These are phyloP conservation scores for Cynara cardunculus DNA, from an alignment of 129 eudicot genomes.

Conservation along the genomic window DNA sequence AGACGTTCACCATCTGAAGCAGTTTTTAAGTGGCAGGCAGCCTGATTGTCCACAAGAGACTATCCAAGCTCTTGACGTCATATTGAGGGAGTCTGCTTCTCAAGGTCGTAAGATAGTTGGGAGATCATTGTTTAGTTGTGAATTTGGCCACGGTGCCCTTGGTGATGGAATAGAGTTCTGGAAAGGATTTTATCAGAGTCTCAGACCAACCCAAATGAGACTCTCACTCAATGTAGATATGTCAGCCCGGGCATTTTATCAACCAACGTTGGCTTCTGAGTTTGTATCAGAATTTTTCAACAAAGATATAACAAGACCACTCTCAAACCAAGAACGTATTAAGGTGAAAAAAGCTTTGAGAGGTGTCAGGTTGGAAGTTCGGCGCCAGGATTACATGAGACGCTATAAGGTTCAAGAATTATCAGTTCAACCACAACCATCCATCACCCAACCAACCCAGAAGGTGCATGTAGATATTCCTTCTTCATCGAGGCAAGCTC, in stretches of 20 bases:
- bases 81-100: conserved; percentile 51
- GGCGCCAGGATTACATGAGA: conserved; percentile 21
- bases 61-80: conserved; percentile 76
- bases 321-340: conserved; percentile 57
- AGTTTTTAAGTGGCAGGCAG: conserved; percentile 44
- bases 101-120: conserved; percentile 47
- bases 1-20: conserved; percentile 47
- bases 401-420: conserved; percentile 45
- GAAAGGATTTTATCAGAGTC: conserved; percentile 79
- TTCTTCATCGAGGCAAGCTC: too few species aligned
- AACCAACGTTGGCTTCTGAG: conserved; percentile 41
- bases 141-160: conserved; percentile 49
- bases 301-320: conserved; percentile 37
- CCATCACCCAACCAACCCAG: too few species aligned
- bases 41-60: conserved; percentile 67
- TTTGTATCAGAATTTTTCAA: conserved; percentile 38
- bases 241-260: conserved; percentile 73
- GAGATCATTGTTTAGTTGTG: conserved; percentile 50
- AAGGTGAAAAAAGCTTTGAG: conserved; percentile 71
- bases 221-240: conserved; percentile 73
- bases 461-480: too few species aligned
- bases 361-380: conserved; percentile 50
- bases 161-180: conserved; percentile 68
- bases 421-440: conserved; percentile 36
- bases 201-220: conserved; percentile 89